Percentiles rank a stretch among this genome's conserved stretches.
Evolutionary conservation across 495 filamentous ascomycete genomes (phyloP).

Genomic region (Penicillium nucicola): DNA sequence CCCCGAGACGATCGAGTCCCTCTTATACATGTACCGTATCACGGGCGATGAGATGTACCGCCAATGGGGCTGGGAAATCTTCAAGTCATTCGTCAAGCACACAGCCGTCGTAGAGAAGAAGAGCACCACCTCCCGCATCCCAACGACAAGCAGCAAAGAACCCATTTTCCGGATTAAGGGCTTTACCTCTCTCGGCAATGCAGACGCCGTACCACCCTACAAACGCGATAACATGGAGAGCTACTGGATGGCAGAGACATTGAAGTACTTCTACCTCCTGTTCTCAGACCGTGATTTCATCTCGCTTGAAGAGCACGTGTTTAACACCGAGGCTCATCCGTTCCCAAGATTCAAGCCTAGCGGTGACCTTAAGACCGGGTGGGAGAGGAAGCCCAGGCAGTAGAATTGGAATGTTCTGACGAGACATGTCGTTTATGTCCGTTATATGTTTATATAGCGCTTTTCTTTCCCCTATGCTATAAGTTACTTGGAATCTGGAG

Average conservation of each 20-base stretch:
- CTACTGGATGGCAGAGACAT: slow-evolving; percentile 95
- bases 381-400: slow-evolving; percentile 66
- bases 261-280: slow-evolving; percentile 96
- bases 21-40: slow-evolving; percentile 99
- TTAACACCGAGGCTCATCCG: slow-evolving; percentile 95
- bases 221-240: slow-evolving; percentile 86
- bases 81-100: slow-evolving; percentile 83
- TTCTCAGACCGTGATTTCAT: slow-evolving; percentile 84
- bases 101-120: slow-evolving; percentile 66
- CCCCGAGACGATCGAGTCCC: slow-evolving; percentile 89
- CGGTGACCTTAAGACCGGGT: slow-evolving; percentile 79
- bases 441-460: background rate
- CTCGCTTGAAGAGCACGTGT: slow-evolving; percentile 78
- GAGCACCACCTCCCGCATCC: background rate
- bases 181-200: slow-evolving; percentile 79
- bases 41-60: slow-evolving; percentile 89
- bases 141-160: slow-evolving; percentile 3
- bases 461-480: background rate
- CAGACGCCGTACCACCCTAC: slow-evolving; percentile 61
- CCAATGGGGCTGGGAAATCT: slow-evolving; percentile 98
- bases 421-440: background rate
- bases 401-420: slow-evolving; percentile 1
- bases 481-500: background rate
- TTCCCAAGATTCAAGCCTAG: slow-evolving; percentile 81
- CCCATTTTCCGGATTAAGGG: slow-evolving; percentile 41